phyloP scores from a whole-genome alignment of 1,284 basidiomycete genomes.

The Naganishia sp. region DNA sequence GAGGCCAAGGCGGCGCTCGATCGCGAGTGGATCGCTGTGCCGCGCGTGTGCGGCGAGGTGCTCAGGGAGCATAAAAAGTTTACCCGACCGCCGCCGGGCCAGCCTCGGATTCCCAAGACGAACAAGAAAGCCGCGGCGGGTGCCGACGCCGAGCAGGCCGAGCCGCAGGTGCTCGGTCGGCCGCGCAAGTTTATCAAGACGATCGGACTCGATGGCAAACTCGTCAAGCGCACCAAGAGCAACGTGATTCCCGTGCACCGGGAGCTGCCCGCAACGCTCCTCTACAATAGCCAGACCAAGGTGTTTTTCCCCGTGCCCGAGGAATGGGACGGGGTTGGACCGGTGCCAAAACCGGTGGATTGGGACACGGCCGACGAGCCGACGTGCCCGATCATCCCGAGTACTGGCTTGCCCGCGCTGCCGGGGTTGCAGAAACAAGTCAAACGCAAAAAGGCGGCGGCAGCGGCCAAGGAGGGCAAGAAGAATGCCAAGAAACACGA shows the following conservation, averaged over 20 bases:
- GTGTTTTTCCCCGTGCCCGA: constrained; percentile 30
- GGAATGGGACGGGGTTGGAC: constrained; percentile 6
- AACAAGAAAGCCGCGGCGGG: neutral
- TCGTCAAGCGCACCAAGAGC: constrained; percentile 24
- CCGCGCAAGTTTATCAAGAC: constrained; percentile 32
- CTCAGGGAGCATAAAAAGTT: constrained; percentile 11
- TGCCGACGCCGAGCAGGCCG: neutral
- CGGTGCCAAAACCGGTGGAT: constrained; percentile 16
- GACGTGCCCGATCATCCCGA: constrained; percentile 12
- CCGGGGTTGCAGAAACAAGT: constrained; percentile 1
- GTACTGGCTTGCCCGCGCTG: constrained; percentile 11
- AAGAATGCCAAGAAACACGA: neutral
- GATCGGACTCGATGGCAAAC: constrained; percentile 22
- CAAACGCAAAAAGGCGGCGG: neutral
- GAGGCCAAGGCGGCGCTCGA: constrained; percentile 15
- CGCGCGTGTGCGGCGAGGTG: constrained; percentile 10
- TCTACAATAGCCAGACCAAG: constrained; percentile 30
- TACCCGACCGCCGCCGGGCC: neutral
- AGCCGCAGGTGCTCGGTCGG: constrained; percentile 21
- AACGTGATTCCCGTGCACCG: constrained; percentile 20
- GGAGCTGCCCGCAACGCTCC: constrained; percentile 11
- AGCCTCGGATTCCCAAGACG: neutral
- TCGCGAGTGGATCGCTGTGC: constrained; percentile 7
- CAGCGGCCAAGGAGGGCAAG: constrained; percentile 4
- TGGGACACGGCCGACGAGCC: constrained; percentile 30